Percentiles rank a stretch among this genome's conserved stretches.
phyloP scores from a whole-genome alignment of 2,329 filamentous ascomycete genomes.

The Sarocladium strictum region DNA sequence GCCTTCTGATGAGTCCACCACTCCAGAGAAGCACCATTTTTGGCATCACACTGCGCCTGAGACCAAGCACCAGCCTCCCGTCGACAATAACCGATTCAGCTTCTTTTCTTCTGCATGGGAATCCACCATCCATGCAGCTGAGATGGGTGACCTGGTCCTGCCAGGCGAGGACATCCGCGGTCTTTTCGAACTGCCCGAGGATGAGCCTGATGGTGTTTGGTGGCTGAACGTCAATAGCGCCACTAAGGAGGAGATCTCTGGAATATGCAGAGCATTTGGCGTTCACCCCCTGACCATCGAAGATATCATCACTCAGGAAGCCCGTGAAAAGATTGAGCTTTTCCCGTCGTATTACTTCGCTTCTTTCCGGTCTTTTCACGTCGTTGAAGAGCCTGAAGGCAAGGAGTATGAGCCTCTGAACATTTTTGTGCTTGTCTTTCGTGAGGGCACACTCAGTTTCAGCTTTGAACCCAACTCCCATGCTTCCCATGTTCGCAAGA shows the following conservation, averaged over 20 bases:
- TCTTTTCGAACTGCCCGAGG: conserved; percentile 65
- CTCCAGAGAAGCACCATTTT: conserved; percentile 38
- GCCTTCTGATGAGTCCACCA: conserved; percentile 38
- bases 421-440: conserved; percentile 94
- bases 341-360: conserved; percentile 98
- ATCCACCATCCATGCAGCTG: conserved; percentile 84
- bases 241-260: conserved; percentile 79
- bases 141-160: conserved; percentile 81
- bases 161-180: conserved; percentile 86
- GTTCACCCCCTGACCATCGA: conserved; percentile 94
- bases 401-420: conserved; percentile 92
- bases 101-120: conserved; percentile 97
- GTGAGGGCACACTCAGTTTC: conserved; percentile 91
- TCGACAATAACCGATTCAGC: conserved; percentile 77
- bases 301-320: conserved; percentile 92
- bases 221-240: conserved; percentile 95
- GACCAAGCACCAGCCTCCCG: conserved; percentile 26
- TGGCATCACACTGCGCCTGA: conserved; percentile 27
- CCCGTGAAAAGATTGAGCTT: conserved; percentile 95
- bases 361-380: conserved; percentile 87
- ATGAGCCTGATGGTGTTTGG: conserved; percentile 78
- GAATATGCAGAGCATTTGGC: conserved; percentile 88
- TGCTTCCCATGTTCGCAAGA: conserved; percentile 79
- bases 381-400: conserved; percentile 69
- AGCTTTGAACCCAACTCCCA: conserved; percentile 86